Evolutionary conservation across 305 asterid genomes (phyloP), one percentile per base, ranked within the genome.

Genomic region (Stenogyne calaminthoides): DNA sequence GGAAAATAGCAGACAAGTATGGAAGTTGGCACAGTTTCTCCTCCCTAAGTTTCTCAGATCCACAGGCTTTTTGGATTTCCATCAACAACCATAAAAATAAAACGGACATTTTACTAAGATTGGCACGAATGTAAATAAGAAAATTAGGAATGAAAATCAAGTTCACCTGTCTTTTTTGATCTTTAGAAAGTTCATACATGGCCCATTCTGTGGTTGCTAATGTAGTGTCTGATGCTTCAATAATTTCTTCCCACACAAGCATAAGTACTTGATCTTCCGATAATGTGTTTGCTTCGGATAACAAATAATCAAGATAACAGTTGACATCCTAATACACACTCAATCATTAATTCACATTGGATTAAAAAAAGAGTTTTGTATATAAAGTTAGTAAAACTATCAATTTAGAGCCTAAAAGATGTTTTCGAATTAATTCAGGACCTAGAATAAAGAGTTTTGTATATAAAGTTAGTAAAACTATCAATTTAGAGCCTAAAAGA

Each of bases 151-250:
- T 32, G n/a, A n/a, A n/a, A 32, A 36, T 36, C 39, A 36, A 36
- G 39, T 0, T 36, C 8, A 36, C 39, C 39, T 36, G 39, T 72
- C 72, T 81, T 27, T 79, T 81, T 3, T 81, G 90, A 84, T 88
- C 83, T 84, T 85, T 89, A 40, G 96, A 89, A 32, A 95, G 91
- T 78, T 95, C 97, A 73, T 86, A 90, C 88, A 95, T 86, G 7
- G 97, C 96, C 99, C 99, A 95, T 80, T 95, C 99, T 0, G 97
- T 72, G 36, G 88, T 42, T 67, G 90, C 94, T 69, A 87, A 58
- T 7, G 89, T 86, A 29, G 99, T 92, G 70, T 95, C 99, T 2
- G 99, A 88, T 40, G 97, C 58, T 84, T 88, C 98, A 8, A 92
- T 90, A 34, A 95, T 89, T 75, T 74, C 76, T 84, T 95, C 98